A percentile compares a stretch with the other conserved stretches of the same genome.
Evolutionary conservation across 148 eudicot genomes (phyloP).

Genomic region (Rhododendron vialii): DNA sequence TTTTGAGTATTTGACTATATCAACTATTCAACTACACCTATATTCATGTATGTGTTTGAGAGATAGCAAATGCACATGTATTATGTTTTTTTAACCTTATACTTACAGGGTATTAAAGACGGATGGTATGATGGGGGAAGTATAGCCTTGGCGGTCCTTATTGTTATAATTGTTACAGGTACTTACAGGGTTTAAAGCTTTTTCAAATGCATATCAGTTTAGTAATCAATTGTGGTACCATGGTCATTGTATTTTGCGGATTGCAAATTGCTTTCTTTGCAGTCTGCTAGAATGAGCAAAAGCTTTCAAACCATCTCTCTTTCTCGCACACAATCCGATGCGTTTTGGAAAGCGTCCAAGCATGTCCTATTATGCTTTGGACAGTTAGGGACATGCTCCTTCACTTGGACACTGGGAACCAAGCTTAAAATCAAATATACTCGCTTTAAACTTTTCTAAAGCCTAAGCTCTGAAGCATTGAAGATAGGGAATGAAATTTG

Average conservation of each 20-base stretch:
- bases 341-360: background rate
- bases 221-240: background rate
- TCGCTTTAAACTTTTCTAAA: background rate
- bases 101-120: conserved; percentile 73
- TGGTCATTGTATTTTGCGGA: background rate
- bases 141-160: conserved; percentile 83
- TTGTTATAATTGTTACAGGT: conserved; percentile 92
- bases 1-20: background rate
- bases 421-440: background rate
- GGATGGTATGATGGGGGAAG: conserved; percentile 99
- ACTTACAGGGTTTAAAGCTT: conserved; percentile 9
- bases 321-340: background rate
- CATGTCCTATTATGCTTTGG: background rate
- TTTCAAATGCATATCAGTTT: background rate
- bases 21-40: background rate
- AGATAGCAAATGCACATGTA: background rate
- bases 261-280: background rate
- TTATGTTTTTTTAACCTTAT: background rate
- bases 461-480: background rate
- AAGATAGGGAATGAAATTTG: background rate
- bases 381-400: background rate
- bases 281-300: background rate
- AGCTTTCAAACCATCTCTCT: background rate
- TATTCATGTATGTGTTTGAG: background rate
- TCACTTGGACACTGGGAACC: background rate